Base-by-base conservation (phyloP, 352 stramenopile genomes). In the Stramenopiles sp. region DNA sequence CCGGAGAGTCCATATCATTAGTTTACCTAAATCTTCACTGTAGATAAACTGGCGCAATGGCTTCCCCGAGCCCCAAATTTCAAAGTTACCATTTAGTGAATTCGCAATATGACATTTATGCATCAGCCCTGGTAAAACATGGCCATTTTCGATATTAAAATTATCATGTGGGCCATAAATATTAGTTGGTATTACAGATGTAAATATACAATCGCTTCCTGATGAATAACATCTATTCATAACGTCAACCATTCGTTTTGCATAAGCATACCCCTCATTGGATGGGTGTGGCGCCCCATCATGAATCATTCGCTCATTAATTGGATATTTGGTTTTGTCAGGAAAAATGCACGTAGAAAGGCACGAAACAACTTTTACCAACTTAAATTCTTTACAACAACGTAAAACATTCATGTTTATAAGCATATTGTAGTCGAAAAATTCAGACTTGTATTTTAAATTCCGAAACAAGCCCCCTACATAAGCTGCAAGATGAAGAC, bases 331-430 rank as follows among this genome's bases (percentile, higher is more conserved):
- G 30, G 92, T 98, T 84, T 98, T 96, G 87, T 98, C 95, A 0
- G 96, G 96, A 86, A 98, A 99, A 81, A 99, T 94, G 84, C 95
- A 99, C 29, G 96, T 99, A 43, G 92, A 98, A 32, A 99, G 87
- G 83, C 95, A 98, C 79, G 92, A 97, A 29, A 99, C 94, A 76
- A 98, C 87, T 86, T 99, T 97, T n/a, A 83, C 78, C n/a, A 96
- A 81, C 65, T 80, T 43, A 78, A 88, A 91, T 4, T 87, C 81
- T 69, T 94, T 87, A 81, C 92, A 97, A 85, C 90, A 95, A 82
- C 97, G 92, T 87, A 99, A 94, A 69, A 99, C 93, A 74, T 97
- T 96, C 87, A 98, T 95, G 84, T 99, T 98, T 80, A 99, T 99
- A 53, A 96, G 86, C 82, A 97, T 95, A 85, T 99, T 99, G 81